Evolutionary conservation across 352 stramenopile genomes (phyloP).

Genomic region (Phytophthora lateralis): DNA sequence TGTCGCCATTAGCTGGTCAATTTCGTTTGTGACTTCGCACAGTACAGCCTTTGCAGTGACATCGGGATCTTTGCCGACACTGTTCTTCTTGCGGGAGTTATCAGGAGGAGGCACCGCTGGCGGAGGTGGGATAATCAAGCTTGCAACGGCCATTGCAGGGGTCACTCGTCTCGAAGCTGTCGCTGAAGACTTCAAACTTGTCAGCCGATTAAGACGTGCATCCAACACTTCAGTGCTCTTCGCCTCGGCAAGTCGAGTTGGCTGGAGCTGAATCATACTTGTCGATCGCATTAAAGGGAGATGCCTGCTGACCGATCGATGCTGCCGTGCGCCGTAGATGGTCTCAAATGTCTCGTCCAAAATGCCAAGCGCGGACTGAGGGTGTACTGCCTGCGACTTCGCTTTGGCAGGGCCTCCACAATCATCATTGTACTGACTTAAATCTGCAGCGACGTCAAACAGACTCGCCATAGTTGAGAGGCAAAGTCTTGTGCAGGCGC

Average conservation of each 20-base stretch:
- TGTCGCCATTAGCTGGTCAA: slow-evolving; percentile 40
- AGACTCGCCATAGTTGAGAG: slow-evolving; percentile 48
- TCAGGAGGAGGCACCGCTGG: slow-evolving; percentile 18
- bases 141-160: slow-evolving; percentile 26
- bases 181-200: slow-evolving; percentile 16
- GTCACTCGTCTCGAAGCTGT: slow-evolving; percentile 14
- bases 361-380: slow-evolving; percentile 44
- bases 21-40: slow-evolving; percentile 48
- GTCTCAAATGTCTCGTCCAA: slow-evolving; percentile 58
- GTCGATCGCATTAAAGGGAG: slow-evolving; percentile 17
- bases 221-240: slow-evolving; percentile 25
- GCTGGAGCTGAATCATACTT: slow-evolving; percentile 21
- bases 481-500: neutral
- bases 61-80: slow-evolving; percentile 36
- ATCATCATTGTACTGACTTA: slow-evolving; percentile 48
- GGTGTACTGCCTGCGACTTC: slow-evolving; percentile 4
- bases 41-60: slow-evolving; percentile 40
- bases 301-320: slow-evolving; percentile 12
- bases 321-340: slow-evolving; percentile 41
- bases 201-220: slow-evolving; percentile 23
- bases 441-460: slow-evolving; percentile 59
- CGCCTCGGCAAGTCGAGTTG: slow-evolving; percentile 21
- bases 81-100: slow-evolving; percentile 13
- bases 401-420: neutral
- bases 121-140: slow-evolving; percentile 29